A percentile compares a stretch with the other conserved stretches of the same genome.
Evolutionary conservation across 1,284 basidiomycete species (phyloP).

Genomic region (Exsudoporus floridanus): DNA sequence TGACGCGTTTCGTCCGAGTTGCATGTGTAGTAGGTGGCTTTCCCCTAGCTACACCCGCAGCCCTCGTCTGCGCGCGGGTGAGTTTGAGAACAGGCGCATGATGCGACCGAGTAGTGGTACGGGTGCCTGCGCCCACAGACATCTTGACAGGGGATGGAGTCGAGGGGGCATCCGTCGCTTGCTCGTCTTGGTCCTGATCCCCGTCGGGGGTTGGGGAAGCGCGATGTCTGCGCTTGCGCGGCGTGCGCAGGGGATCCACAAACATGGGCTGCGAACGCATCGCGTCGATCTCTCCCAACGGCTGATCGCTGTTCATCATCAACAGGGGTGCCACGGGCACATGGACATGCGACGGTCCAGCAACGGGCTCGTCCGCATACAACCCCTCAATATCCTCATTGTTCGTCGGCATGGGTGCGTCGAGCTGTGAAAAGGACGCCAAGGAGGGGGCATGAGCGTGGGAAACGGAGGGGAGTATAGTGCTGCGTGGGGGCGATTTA

Average conservation of each 20-base stretch:
- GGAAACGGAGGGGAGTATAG: constrained; percentile 13
- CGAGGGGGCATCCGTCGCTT: constrained; percentile 17
- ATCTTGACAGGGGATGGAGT: constrained; percentile 34
- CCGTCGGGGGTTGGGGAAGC: constrained; percentile 4
- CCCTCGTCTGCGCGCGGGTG: constrained; percentile 18
- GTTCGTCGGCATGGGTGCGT: constrained; percentile 30
- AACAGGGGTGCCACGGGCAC: constrained; percentile 23
- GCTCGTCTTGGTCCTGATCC: constrained; percentile 8
- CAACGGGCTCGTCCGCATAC: constrained; percentile 31
- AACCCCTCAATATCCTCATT: constrained; percentile 34
- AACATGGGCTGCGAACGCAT: constrained; percentile 13
- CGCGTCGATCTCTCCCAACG: background rate
- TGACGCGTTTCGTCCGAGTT: constrained; percentile 14
- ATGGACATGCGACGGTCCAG: constrained; percentile 25
- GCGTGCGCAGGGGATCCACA: constrained; percentile 31
- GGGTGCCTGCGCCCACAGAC: constrained; percentile 10
- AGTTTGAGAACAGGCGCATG: constrained; percentile 3
- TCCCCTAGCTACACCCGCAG: background rate
- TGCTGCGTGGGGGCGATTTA: constrained; percentile 28
- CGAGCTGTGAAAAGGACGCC: constrained; percentile 19
- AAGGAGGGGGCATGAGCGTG: constrained; percentile 4
- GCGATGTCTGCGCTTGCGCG: constrained; percentile 30
- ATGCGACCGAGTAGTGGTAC: background rate
- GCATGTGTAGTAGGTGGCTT: background rate
- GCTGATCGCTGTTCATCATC: constrained; percentile 20